A percentile compares a stretch with the other conserved stretches of the same genome.
Evolutionary conservation across 2,329 filamentous ascomycete species (phyloP).

Genomic region (Blastomyces emzantsi): DNA sequence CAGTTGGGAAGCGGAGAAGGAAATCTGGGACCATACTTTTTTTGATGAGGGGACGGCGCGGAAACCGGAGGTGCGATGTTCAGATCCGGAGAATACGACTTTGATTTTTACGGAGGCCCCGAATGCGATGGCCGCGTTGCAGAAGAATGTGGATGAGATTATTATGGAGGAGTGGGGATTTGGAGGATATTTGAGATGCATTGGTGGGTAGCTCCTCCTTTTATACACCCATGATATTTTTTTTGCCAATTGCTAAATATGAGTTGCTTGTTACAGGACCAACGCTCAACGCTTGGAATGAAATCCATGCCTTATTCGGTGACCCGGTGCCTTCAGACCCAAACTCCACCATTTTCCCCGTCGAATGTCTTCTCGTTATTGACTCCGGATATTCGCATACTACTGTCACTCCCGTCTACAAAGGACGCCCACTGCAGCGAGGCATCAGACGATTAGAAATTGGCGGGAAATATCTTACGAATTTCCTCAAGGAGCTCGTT

Average conservation of each 20-base stretch:
- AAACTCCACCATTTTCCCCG: conserved; percentile 42
- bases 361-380: conserved; percentile 76
- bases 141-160: conserved; percentile 89
- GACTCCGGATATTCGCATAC: conserved; percentile 93
- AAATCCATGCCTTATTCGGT: conserved; percentile 60
- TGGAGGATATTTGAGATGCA: conserved; percentile 67
- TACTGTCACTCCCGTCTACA: conserved; percentile 76
- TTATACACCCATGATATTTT: no score
- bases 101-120: conserved; percentile 78
- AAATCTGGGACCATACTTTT: conserved; percentile 89
- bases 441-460: conserved; percentile 79
- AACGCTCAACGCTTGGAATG: conserved; percentile 72
- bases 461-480: conserved; percentile 87
- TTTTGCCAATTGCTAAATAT: background rate
- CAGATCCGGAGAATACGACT: conserved; percentile 69
- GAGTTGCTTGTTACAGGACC: conserved; percentile 45
- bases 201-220: conserved; percentile 46
- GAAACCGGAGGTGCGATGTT: conserved; percentile 32
- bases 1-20: conserved; percentile 92
- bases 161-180: conserved; percentile 98
- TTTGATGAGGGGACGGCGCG: conserved; percentile 59
- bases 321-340: conserved; percentile 43
- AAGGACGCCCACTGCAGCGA: conserved; percentile 68
- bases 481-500: conserved; percentile 80
- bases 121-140: conserved; percentile 69